Percentiles rank a stretch among this genome's conserved stretches.
Conservation (phyloP, 352 stramenopile species). For the Globisporangium spiculum region DNA sequence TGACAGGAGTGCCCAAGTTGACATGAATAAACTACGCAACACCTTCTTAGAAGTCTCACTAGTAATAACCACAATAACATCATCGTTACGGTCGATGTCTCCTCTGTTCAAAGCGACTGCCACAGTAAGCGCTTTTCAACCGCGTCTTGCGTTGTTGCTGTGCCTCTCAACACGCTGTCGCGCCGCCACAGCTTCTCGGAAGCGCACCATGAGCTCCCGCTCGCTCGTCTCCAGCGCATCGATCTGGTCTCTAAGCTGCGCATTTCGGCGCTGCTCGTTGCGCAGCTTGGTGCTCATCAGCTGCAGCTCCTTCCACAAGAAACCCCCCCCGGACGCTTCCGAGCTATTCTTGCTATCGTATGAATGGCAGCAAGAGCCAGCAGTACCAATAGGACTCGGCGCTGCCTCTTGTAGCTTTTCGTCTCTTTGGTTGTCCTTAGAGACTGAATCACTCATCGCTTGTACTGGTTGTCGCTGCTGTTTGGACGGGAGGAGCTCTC, state of each 20-base stretch:
- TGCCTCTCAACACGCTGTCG: conserved; percentile 13
- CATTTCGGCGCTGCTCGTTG: neutral
- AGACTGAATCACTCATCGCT: neutral
- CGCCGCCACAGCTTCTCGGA: conserved; percentile 9
- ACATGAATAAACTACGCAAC: neutral
- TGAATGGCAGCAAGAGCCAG: too few species aligned
- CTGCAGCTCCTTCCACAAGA: conserved; percentile 14
- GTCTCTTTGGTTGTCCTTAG: neutral
- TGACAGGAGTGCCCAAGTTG: neutral
- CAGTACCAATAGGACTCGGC: neutral
- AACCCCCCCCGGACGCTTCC: neutral
- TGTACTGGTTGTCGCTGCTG: neutral
- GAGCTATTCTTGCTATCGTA: neutral
- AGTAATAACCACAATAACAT: neutral
- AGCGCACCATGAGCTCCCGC: conserved; percentile 9
- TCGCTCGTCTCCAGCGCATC: conserved; percentile 10
- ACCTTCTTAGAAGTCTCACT: neutral
- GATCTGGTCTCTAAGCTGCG: conserved; percentile 14
- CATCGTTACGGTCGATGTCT: neutral
- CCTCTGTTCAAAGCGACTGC: neutral
- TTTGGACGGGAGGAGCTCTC: neutral
- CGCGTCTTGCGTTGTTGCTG: neutral
- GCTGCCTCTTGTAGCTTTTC: neutral
- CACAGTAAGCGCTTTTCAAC: neutral
- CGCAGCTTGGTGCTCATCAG: conserved; percentile 7